Percentiles rank a stretch among this genome's conserved stretches.
phyloP scores from a whole-genome alignment of 345 rosid species.

The Raphanus sativus region DNA sequence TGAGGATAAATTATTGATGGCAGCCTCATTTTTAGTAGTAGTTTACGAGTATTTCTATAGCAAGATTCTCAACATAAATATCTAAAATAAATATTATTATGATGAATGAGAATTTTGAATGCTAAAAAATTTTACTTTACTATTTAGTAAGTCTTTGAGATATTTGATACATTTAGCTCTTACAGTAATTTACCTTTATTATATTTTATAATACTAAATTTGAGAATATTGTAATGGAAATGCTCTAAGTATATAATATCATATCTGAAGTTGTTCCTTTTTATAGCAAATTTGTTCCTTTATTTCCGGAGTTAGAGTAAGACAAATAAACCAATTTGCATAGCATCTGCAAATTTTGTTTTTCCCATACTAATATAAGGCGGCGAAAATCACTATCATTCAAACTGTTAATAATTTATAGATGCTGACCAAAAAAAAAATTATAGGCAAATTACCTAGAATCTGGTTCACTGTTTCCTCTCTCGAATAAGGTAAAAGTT shows the following conservation, averaged over 20 bases:
- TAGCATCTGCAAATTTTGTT: constrained; percentile 6
- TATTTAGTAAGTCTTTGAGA: neutral
- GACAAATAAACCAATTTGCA: constrained; percentile 32
- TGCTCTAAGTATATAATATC: neutral
- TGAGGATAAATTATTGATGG: neutral
- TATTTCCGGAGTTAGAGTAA: constrained; percentile 20
- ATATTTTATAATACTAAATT: neutral
- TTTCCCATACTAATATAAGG: neutral
- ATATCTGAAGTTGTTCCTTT: neutral
- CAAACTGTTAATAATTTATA: constrained; percentile 2
- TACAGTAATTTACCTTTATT: too few relatives aligned
- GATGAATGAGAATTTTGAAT: too few relatives aligned
- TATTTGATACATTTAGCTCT: neutral
- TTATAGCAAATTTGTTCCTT: neutral
- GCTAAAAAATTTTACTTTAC: too few relatives aligned
- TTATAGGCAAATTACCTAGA: constrained; percentile 25
- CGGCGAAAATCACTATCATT: constrained; percentile 9
- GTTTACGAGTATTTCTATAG: neutral
- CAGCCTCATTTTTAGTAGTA: neutral
- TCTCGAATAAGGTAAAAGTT: constrained; percentile 5
- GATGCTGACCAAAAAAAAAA: neutral
- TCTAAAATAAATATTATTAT: neutral
- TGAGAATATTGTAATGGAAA: neutral
- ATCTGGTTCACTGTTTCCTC: constrained; percentile 31
- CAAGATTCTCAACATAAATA: neutral